phyloP scores from a whole-genome alignment of 169 alveolate species.

The Plasmodium blacklocki region DNA sequence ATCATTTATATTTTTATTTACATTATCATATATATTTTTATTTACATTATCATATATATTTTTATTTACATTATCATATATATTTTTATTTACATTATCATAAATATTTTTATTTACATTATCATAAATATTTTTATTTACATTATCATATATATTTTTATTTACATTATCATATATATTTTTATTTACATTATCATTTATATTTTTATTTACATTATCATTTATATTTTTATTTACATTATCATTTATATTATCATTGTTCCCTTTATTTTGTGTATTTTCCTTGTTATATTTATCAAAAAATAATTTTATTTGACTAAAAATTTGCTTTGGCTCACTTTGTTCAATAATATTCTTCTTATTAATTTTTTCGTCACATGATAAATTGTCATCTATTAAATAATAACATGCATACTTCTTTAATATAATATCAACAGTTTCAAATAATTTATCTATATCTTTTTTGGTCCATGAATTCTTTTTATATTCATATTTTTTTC shows the following conservation, averaged over 20 bases:
- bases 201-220: too few relatives aligned
- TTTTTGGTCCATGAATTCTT: slow-evolving; percentile 61
- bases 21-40: not conserved
- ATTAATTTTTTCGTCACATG: slow-evolving; percentile 25
- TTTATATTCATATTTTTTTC: slow-evolving; percentile 73
- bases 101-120: too few relatives aligned
- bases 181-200: not conserved
- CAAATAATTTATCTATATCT: slow-evolving; percentile 30
- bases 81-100: not conserved
- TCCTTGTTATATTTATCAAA: slow-evolving; percentile 10
- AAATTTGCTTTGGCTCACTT: slow-evolving; percentile 22
- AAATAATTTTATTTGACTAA: slow-evolving; percentile 28
- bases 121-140: not conserved
- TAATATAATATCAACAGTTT: slow-evolving; percentile 15
- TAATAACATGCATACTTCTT: slow-evolving; percentile 54
- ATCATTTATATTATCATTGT: not conserved
- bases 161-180: too few relatives aligned
- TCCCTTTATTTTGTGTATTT: not conserved
- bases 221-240: not conserved
- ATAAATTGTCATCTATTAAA: slow-evolving; percentile 41
- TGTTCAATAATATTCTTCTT: slow-evolving; percentile 34
- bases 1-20: not conserved
- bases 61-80: not conserved
- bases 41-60: too few relatives aligned
- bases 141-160: not conserved